Base-by-base conservation (phyloP, 305 asterid species). In the Solanum hybrid region DNA sequence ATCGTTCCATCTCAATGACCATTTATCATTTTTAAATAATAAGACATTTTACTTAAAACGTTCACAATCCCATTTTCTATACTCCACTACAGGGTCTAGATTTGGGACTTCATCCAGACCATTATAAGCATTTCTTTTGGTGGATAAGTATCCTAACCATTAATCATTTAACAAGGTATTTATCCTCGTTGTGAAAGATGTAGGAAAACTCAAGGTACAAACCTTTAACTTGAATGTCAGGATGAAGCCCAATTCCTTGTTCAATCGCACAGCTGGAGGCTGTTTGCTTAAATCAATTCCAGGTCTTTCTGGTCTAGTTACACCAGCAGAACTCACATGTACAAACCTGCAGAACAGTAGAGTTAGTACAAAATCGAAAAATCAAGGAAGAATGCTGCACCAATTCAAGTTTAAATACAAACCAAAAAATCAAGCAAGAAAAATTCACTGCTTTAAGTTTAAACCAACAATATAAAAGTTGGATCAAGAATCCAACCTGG, bases 151-250 rank as follows among this genome's bases (percentile, higher is more conserved):
- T 4, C 73, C 74, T 42, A 28, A 29, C 26, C 39, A 18, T 16
- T 83, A 83, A 18, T 51, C 39, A 46, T 83, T 51, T 83, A 83
- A 3, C 40, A 83, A 46, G 11, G 40, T 0, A 46, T 28, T 83
- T 83, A 46, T 46, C 28, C 74, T 83, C 2, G 20, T 83, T 18
- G 5, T 29, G 74, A 61, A 24, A 13, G 24, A 86, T 9, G 87
- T 82, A 42, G 71, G 73, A 29, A 28, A 5, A 46, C 39, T 83
- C 10, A 61, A 5, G 4, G n/a, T 46, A 29, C 87, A 83, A 86
- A 96, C 99, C 99, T 96, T 96, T 95, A 97, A 91, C 93, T 97
- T 97, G 96, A 94, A 97, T 7, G 99, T 97, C 90, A 97, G 98
- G 91, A 97, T 96, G 94, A 92, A 97, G 51, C 90, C 98, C 92